Percentiles rank a stretch among this genome's conserved stretches.
These are phyloP conservation scores for Xerocomellus intermedius DNA, from an alignment of 768 basidiomycete species.

Conservation along the genomic window DNA sequence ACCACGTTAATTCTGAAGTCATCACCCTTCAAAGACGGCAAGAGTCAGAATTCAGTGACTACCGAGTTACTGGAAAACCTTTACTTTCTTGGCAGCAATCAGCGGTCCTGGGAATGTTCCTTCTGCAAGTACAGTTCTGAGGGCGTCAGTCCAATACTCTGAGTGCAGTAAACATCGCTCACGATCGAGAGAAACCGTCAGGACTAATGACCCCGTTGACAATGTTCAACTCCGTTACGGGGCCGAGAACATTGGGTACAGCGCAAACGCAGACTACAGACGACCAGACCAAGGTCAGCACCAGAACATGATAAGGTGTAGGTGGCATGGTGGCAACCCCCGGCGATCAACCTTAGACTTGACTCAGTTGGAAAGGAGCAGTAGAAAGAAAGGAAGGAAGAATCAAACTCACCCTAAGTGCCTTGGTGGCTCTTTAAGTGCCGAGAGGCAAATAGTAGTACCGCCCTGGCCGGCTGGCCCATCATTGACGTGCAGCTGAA, in stretches of 20 bases:
- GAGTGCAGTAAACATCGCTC: constrained; percentile 5
- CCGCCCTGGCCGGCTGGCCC: no score
- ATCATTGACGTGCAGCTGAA: no score
- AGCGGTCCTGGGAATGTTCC: constrained; percentile 47
- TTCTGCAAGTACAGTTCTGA: constrained; percentile 41
- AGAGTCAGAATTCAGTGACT: not conserved
- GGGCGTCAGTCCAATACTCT: not conserved
- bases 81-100: constrained; percentile 39
- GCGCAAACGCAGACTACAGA: not conserved
- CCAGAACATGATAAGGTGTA: not conserved
- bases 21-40: constrained; percentile 33
- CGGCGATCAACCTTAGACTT: not conserved
- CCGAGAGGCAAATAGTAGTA: no score
- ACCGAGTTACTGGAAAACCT: not conserved
- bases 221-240: constrained; percentile 31
- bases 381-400: no score
- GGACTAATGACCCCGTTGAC: constrained; percentile 42
- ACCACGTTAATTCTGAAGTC: constrained; percentile 44
- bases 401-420: no score
- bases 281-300: not conserved
- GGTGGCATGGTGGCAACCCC: not conserved
- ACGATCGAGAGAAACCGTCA: constrained; percentile 45
- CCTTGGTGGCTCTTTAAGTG: no score
- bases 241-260: constrained; percentile 13
- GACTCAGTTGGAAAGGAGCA: no score